phyloP scores from a whole-genome alignment of 441 rosid species.

The Geranium incanum region DNA sequence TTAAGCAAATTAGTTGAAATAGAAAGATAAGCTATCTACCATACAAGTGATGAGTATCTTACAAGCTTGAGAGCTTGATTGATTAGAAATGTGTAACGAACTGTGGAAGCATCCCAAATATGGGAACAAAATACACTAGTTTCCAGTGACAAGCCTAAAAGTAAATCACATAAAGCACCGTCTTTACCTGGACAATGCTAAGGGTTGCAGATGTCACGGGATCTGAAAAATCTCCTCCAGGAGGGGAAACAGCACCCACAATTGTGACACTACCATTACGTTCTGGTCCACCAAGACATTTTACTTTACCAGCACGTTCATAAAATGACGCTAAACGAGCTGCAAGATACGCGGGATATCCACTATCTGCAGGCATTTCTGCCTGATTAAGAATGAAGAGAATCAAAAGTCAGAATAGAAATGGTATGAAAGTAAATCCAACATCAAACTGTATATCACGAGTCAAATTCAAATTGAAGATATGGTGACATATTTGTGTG shows the following conservation, averaged over 20 bases:
- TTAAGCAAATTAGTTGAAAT: neutral
- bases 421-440: neutral
- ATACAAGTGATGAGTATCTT: neutral
- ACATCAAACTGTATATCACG: neutral
- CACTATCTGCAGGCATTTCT: slow-evolving; percentile 99
- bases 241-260: slow-evolving; percentile 99
- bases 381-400: slow-evolving; percentile 51
- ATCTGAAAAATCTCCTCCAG: slow-evolving; percentile 99
- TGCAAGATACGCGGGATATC: slow-evolving; percentile 98
- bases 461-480: neutral
- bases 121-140: neutral
- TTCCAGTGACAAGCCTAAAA: neutral
- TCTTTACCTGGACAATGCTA: slow-evolving; percentile 24
- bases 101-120: neutral
- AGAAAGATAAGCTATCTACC: slow-evolving; percentile 2
- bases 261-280: slow-evolving; percentile 98
- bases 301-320: slow-evolving; percentile 99
- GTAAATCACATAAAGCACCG: neutral
- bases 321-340: slow-evolving; percentile 97
- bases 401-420: neutral
- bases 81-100: neutral
- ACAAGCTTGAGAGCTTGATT: neutral
- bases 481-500: neutral
- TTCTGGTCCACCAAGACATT: slow-evolving; percentile 96
- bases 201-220: slow-evolving; percentile 99